Evolutionary conservation across 805 yeast species (phyloP).

Genomic region (Pichia cephalocereana): DNA sequence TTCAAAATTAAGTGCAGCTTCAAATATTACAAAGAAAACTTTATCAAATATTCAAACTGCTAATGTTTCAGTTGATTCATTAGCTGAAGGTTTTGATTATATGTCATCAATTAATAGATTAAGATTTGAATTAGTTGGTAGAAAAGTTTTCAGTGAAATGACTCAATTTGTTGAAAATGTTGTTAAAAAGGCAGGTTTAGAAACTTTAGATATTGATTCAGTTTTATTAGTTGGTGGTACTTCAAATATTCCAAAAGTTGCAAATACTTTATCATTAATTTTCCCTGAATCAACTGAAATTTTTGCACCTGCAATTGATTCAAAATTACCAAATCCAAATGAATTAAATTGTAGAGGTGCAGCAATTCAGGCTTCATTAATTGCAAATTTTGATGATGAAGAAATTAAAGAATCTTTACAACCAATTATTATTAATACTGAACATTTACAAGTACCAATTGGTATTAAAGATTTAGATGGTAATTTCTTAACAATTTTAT

Average conservation of each 20-base stretch:
- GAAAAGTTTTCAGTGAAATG: constrained; percentile 69
- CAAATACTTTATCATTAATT: constrained; percentile 56
- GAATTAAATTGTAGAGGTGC: constrained; percentile 92
- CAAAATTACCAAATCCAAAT: constrained; percentile 78
- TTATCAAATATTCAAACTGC: constrained; percentile 82
- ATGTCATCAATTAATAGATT: constrained; percentile 89
- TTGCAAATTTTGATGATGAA: constrained; percentile 74
- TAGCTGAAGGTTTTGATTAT: constrained; percentile 91
- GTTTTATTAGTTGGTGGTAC: constrained; percentile 90
- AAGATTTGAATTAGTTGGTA: constrained; percentile 82
- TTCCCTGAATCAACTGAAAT: constrained; percentile 77
- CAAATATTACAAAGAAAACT: constrained; percentile 81
- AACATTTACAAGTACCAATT: constrained; percentile 74
- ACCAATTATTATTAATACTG: constrained; percentile 80
- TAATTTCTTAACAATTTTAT: constrained; percentile 59
- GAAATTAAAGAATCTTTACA: constrained; percentile 72
- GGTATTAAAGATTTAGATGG: constrained; percentile 75
- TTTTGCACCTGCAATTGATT: constrained; percentile 65
- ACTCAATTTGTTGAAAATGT: constrained; percentile 64
- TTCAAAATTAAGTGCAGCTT: constrained; percentile 80
- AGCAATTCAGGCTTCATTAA: constrained; percentile 87
- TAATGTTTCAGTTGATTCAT: constrained; percentile 87
- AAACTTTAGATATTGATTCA: constrained; percentile 80
- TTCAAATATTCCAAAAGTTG: constrained; percentile 86
- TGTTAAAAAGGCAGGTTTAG: constrained; percentile 76